Evolutionary conservation across 108 stramenopile genomes (phyloP).

Genomic region (Cyclotella choctawhatcheeana): DNA sequence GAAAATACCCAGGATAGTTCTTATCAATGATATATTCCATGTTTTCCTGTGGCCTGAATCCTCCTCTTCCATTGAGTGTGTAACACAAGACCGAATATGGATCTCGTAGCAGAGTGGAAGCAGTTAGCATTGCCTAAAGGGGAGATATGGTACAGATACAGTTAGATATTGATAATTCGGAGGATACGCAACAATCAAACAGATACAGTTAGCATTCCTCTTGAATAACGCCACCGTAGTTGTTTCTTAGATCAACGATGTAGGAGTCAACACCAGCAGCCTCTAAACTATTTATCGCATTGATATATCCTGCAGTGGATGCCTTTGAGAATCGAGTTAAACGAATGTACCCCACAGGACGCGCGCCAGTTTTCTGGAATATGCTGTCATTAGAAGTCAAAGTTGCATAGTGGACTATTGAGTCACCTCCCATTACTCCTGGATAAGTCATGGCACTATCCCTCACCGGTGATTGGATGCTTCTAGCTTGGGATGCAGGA

Average conservation of each 20-base stretch:
- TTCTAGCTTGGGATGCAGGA: too few species aligned
- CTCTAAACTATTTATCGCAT: conserved; percentile 70
- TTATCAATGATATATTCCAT: conserved; percentile 78
- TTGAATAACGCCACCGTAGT: conserved; percentile 86
- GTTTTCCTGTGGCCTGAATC: conserved; percentile 81
- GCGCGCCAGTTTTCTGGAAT: conserved; percentile 46
- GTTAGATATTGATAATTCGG: too few species aligned
- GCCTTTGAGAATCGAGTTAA: conserved; percentile 80
- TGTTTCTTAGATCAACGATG: conserved; percentile 82
- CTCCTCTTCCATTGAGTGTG: conserved; percentile 77
- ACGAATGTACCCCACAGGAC: conserved; percentile 79
- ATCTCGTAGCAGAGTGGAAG: conserved; percentile 79
- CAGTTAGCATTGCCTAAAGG: conserved; percentile 85
- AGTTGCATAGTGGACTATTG: conserved; percentile 72
- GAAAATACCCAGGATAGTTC: conserved; percentile 81
- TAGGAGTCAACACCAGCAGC: conserved; percentile 77
- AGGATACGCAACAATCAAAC: too few species aligned
- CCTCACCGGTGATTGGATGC: too few species aligned
- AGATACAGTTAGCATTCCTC: too few species aligned
- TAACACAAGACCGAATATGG: conserved; percentile 82
- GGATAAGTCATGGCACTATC: conserved; percentile 14
- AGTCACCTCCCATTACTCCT: conserved; percentile 58
- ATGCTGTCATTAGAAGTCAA: conserved; percentile 60
- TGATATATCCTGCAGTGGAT: conserved; percentile 66
- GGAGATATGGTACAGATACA: too few species aligned